These are phyloP conservation scores for Xylariaceae sp. DNA, from an alignment of 2,329 filamentous ascomycete genomes.

Conservation along the genomic window DNA sequence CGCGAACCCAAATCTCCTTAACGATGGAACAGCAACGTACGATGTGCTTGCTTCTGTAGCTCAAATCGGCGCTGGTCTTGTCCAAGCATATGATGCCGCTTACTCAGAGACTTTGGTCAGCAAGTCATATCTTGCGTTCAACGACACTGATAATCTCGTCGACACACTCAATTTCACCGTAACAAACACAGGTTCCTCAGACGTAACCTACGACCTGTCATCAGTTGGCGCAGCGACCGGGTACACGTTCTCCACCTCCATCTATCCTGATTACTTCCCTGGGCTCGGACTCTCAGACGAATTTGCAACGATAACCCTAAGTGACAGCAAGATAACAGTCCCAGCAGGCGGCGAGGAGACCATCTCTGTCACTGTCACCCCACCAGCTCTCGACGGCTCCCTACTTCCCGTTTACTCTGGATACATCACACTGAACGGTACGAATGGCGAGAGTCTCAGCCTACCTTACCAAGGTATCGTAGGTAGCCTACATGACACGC, in stretches of 20 bases:
- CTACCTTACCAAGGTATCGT: conserved; percentile 35
- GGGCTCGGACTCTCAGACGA: conserved; percentile 40
- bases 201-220: conserved; percentile 51
- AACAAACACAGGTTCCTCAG: conserved; percentile 49
- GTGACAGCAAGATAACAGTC: conserved; percentile 32
- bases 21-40: conserved; percentile 28
- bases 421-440: conserved; percentile 45
- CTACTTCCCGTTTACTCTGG: conserved; percentile 48
- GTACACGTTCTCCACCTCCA: conserved; percentile 47
- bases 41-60: conserved; percentile 50
- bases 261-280: conserved; percentile 43
- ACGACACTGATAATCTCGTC: conserved; percentile 59
- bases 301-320: conserved; percentile 44
- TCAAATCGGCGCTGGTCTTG: conserved; percentile 59
- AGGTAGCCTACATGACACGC: conserved; percentile 36
- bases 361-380: conserved; percentile 43
- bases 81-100: conserved; percentile 60
- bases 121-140: conserved; percentile 59
- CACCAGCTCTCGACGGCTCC: conserved; percentile 38
- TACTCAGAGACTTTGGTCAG: conserved; percentile 52
- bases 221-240: conserved; percentile 51
- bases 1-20: conserved; percentile 19
- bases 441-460: conserved; percentile 37
- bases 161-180: conserved; percentile 52
- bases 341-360: conserved; percentile 31